Base-by-base conservation (phyloP, 2,329 filamentous ascomycete species). In the Cercospora sp. region DNA sequence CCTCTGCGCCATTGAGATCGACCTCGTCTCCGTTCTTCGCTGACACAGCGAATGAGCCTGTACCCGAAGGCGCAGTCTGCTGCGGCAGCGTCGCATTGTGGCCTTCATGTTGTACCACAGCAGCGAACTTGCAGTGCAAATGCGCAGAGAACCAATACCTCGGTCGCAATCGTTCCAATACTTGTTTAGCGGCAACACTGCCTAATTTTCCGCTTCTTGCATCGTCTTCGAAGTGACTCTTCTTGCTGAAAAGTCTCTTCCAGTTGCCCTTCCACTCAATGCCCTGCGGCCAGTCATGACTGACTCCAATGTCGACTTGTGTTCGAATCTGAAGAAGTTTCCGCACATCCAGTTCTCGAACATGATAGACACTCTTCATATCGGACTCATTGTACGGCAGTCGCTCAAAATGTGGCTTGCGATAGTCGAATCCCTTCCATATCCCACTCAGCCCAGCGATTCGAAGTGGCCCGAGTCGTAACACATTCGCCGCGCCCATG, bases 361-460 rank as follows among this genome's bases (percentile, higher is more conserved):
- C 88, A 77, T 98, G 94, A 76, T 97, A 98, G 74, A 96, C 91
- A 63, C 88, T 91, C 78, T 88, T 90, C 69, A 96, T 81, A 63
- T 97, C 93, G 70, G 89, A 87, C 21, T 83, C 77, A 74, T 87
- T 91, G 79, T 97, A 98, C 0, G 95, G 95, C 3, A 99, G 82
- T 16, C 94, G 87, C 81, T 99, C 95, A 71, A 88, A 86, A 77
- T 98, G 94, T 9, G 90, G 84, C 78, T 91, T 94, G 69, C 88
- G 87, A 80, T 96, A 99, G 80, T 97, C 90, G 75, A 90, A 91
- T 1, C 89, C 91, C 79, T 97, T 97, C 91, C 92, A 99, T 71
- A 99, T 99, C 5, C 95, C 95, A 63, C 92, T 95, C 78, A 98
- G 84, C 5, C 91, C 94, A 40, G 93, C 92, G 70, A 99, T 97